phyloP scores from a whole-genome alignment of 2,329 filamentous ascomycete genomes.

The Blastomyces silverae region DNA sequence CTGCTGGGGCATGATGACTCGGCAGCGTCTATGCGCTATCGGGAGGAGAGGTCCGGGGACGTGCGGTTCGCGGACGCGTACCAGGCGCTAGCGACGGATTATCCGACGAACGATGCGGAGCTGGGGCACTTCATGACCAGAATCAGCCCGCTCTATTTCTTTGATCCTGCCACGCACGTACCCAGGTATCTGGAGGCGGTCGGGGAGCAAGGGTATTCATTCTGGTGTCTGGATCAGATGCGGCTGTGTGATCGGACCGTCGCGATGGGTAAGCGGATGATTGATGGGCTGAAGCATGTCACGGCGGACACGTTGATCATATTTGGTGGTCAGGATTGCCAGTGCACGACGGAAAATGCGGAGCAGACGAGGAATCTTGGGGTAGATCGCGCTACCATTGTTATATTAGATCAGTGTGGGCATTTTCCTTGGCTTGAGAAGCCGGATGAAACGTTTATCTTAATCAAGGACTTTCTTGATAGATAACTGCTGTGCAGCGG shows the following conservation, averaged over 20 bases:
- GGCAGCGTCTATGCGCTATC: constrained; percentile 2
- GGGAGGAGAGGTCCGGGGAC: constrained; percentile 17
- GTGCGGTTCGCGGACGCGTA: constrained; percentile 20
- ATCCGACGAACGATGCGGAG: constrained; percentile 20
- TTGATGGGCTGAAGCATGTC: constrained; percentile 22
- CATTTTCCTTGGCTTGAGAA: constrained; percentile 30
- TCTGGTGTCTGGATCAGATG: constrained; percentile 20
- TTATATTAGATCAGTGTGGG: constrained; percentile 24
- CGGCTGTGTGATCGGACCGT: constrained; percentile 19
- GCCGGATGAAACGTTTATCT: constrained; percentile 18
- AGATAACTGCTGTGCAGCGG: constrained; percentile 9
- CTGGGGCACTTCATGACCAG: constrained; percentile 20
- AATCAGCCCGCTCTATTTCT: constrained; percentile 27
- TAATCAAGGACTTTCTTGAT: constrained; percentile 18
- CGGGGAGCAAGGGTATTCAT: constrained; percentile 16
- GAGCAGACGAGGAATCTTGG: constrained; percentile 19
- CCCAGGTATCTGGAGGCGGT: constrained; percentile 20
- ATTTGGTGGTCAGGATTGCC: constrained; percentile 25
- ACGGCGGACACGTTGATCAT: constrained; percentile 27
- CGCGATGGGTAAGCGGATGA: constrained; percentile 21
- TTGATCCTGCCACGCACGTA: constrained; percentile 20
- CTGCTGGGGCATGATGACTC: constrained; percentile 22
- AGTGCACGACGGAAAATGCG: constrained; percentile 23
- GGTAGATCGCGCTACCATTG: constrained; percentile 18
- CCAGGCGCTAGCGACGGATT: background rate